Evolutionary conservation across 1,139 yeast genomes (phyloP).

Genomic region (Sugiyamaella grinbergsii): DNA sequence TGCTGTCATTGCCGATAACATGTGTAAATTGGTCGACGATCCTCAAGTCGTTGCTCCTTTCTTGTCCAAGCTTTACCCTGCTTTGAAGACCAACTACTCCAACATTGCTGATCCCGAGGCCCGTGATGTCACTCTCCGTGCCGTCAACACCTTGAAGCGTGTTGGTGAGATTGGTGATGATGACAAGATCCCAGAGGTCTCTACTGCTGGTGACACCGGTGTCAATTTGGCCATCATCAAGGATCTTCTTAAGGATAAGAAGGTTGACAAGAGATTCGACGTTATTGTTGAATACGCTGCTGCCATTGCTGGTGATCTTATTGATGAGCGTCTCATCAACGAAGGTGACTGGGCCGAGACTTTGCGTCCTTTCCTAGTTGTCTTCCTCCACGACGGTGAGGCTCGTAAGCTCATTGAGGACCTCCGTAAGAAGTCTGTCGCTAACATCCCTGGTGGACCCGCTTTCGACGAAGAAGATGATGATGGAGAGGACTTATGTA

Average conservation of each 20-base stretch:
- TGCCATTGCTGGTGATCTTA: slow-evolving; percentile 97
- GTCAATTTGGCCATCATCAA: slow-evolving; percentile 85
- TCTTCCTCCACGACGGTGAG: slow-evolving; percentile 90
- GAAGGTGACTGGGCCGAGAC: slow-evolving; percentile 88
- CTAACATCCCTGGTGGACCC: slow-evolving; percentile 97
- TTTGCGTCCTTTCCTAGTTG: slow-evolving; percentile 91
- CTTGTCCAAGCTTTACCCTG: slow-evolving; percentile 92
- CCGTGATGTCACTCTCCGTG: slow-evolving; percentile 97
- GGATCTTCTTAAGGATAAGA: slow-evolving; percentile 67
- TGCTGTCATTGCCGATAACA: slow-evolving; percentile 98
- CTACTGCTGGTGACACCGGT: slow-evolving; percentile 94
- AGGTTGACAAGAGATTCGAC: slow-evolving; percentile 74
- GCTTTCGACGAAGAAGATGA: slow-evolving; percentile 98
- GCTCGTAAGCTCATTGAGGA: slow-evolving; percentile 90
- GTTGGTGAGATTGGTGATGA: slow-evolving; percentile 95
- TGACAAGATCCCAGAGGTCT: slow-evolving; percentile 91
- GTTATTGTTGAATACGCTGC: slow-evolving; percentile 81
- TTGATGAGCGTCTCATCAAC: slow-evolving; percentile 96
- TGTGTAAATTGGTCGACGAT: slow-evolving; percentile 99
- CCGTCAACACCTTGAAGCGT: slow-evolving; percentile 95
- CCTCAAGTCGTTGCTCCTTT: slow-evolving; percentile 99
- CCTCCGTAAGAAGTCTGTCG: slow-evolving; percentile 94
- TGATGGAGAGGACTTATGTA: slow-evolving; percentile 99
- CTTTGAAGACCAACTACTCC: slow-evolving; percentile 88
- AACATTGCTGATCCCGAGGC: slow-evolving; percentile 99